A percentile compares a stretch with the other conserved stretches of the same genome.
These are phyloP conservation scores for Erythrophleum ivorense DNA, from an alignment of 331 rosid species.

Conservation along the genomic window DNA sequence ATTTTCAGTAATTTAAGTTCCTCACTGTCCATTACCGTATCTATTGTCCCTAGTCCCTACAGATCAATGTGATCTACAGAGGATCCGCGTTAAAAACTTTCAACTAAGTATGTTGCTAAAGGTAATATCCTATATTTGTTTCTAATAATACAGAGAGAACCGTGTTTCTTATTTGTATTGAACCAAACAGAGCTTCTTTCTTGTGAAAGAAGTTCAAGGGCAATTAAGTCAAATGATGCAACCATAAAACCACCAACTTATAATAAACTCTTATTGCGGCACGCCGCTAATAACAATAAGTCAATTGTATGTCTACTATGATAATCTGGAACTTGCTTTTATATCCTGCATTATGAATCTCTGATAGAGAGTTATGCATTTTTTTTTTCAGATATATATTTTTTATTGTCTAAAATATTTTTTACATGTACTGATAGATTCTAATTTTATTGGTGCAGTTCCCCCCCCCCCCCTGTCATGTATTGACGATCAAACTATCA, in stretches of 20 bases:
- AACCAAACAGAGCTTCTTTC: neutral
- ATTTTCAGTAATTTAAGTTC: too few species aligned
- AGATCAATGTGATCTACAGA: too few species aligned
- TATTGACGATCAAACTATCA: neutral
- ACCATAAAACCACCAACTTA: neutral
- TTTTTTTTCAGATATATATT: too few species aligned
- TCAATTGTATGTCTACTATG: neutral
- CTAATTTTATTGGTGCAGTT: neutral
- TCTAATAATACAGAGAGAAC: neutral
- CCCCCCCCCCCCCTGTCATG: neutral
- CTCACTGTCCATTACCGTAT: too few species aligned
- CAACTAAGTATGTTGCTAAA: neutral
- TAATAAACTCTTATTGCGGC: neutral
- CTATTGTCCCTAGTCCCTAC: too few species aligned
- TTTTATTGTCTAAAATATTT: too few species aligned
- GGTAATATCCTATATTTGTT: slow-evolving; percentile 2
- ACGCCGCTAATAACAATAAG: neutral
- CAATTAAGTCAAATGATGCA: neutral
- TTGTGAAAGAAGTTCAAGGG: neutral
- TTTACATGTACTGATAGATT: neutral
- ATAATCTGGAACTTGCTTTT: neutral
- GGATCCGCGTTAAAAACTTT: too few species aligned
- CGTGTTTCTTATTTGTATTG: neutral
- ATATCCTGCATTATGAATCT: neutral
- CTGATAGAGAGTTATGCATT: too few species aligned